Base-by-base conservation (phyloP, 75 land plant species). In the Pinus albicaulis region DNA sequence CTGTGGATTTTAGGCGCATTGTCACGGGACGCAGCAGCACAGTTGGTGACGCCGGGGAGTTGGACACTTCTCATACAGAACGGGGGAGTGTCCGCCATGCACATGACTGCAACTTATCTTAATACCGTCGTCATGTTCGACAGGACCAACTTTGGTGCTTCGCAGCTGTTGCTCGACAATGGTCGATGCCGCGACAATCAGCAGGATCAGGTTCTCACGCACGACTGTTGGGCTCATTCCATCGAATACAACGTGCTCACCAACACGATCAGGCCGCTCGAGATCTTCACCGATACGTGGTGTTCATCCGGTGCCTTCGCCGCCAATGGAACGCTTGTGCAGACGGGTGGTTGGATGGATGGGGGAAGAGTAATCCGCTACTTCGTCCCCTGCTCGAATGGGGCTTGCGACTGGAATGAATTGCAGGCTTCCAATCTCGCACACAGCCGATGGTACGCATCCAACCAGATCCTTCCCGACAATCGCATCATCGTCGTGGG, bases 31-130 rank as follows among this genome's bases (percentile, higher is more conserved):
- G 7, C 44, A 36, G 22, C 22, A 25, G 20, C 10, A 10, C 20
- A 8, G 4, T 41, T 6, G 44, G 44, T 41, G 44, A 41, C 5
- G 44, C 44, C 31, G 6, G 83, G 79, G 14, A 25, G 14, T 1
- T 87, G 89, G 89, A 31, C 81, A 72, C 76, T 87, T 28, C 81
- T 87, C 44, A 56, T 87, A 14, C 48, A 78, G 59, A 85, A 80
- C 77, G 59, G 79, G 15, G 92, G 92, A 16, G 92, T 87, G 36
- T 81, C 86, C 4, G 89, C 90, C 20, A 90, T 90, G 92, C 90
- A 90, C 77, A 85, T 87, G 89, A 78, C 83, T 22, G 60, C 87
- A 24, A 76, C 87, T 13, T 81, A 81, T 78, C 72, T 26, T 25
- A 85, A 87, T 81, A 85, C 79, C 3, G 85, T 87, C 19, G 38